Evolutionary conservation across 2,329 filamentous ascomycete genomes (phyloP).

Genomic region (Xylariaceae sp.): DNA sequence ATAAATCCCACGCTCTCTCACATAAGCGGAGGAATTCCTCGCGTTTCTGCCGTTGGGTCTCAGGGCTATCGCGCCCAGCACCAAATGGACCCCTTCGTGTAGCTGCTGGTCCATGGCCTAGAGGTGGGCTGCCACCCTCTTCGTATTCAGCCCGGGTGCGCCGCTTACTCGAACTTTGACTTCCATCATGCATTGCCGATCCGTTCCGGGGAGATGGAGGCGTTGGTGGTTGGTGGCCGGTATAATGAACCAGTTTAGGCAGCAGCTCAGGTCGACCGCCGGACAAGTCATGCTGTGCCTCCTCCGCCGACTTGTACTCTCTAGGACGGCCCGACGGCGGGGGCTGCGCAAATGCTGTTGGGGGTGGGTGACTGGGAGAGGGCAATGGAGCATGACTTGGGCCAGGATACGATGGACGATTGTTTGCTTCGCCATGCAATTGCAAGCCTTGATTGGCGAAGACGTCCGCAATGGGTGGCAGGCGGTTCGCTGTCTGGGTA

Average conservation of each 20-base stretch:
- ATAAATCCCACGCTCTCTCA: constrained; percentile 90
- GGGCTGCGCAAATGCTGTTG: constrained; percentile 44
- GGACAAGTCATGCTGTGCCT: constrained; percentile 84
- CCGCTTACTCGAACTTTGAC: constrained; percentile 63
- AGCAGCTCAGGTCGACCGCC: constrained; percentile 89
- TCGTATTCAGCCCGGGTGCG: constrained; percentile 88
- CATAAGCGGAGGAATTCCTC: constrained; percentile 88
- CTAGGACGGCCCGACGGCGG: constrained; percentile 63
- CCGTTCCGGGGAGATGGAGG: constrained; percentile 73
- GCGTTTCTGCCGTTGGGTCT: constrained; percentile 79
- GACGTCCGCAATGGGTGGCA: constrained; percentile 92
- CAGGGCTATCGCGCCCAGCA: constrained; percentile 76
- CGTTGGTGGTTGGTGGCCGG: constrained; percentile 87
- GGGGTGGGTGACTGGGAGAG: constrained; percentile 73
- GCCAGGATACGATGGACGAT: constrained; percentile 53
- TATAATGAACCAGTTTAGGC: constrained; percentile 93
- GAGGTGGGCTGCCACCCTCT: constrained; percentile 76
- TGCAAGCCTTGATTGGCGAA: constrained; percentile 73
- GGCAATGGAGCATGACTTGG: constrained; percentile 65
- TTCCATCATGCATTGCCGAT: constrained; percentile 42
- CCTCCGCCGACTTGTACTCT: constrained; percentile 93
- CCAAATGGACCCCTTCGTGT: constrained; percentile 68
- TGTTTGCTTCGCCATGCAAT: constrained; percentile 52
- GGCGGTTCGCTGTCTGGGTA: constrained; percentile 82
- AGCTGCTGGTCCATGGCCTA: constrained; percentile 67